Conservation (phyloP, 2,329 filamentous ascomycete genomes). For the Talaromyces funiculosus region DNA sequence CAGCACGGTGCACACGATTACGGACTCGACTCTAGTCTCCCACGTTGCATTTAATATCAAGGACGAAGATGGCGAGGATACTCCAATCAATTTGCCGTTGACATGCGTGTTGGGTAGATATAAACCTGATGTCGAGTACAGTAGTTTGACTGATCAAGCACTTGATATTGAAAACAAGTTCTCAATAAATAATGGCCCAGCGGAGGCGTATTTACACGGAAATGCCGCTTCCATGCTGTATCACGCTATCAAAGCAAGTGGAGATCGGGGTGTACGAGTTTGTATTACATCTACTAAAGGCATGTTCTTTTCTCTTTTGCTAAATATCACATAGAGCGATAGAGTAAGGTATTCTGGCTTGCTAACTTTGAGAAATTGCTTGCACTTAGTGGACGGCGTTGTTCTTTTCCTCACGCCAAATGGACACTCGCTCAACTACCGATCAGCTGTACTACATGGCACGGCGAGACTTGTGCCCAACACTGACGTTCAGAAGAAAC, state of each 20-base stretch:
- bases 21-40: slow-evolving; percentile 11
- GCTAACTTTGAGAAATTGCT: background rate
- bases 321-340: too few relatives aligned
- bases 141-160: slow-evolving; percentile 2
- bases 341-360: too few relatives aligned
- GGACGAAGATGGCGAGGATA: slow-evolving; percentile 11
- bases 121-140: background rate
- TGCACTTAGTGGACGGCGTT: slow-evolving; percentile 7
- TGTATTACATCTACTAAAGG: background rate
- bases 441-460: slow-evolving; percentile 12
- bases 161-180: background rate
- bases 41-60: slow-evolving; percentile 12
- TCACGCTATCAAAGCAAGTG: background rate
- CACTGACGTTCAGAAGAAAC: background rate
- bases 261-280: background rate
- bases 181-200: background rate
- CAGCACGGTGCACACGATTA: slow-evolving; percentile 12
- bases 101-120: slow-evolving; percentile 13
- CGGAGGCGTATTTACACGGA: slow-evolving; percentile 23
- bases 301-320: background rate
- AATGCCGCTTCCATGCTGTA: slow-evolving; percentile 18
- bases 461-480: slow-evolving; percentile 3
- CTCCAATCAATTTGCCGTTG: slow-evolving; percentile 11
- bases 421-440: slow-evolving; percentile 15
- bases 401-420: slow-evolving; percentile 12